Base-by-base conservation (phyloP, 805 yeast genomes). In the Suhomyces kilbournensis region DNA sequence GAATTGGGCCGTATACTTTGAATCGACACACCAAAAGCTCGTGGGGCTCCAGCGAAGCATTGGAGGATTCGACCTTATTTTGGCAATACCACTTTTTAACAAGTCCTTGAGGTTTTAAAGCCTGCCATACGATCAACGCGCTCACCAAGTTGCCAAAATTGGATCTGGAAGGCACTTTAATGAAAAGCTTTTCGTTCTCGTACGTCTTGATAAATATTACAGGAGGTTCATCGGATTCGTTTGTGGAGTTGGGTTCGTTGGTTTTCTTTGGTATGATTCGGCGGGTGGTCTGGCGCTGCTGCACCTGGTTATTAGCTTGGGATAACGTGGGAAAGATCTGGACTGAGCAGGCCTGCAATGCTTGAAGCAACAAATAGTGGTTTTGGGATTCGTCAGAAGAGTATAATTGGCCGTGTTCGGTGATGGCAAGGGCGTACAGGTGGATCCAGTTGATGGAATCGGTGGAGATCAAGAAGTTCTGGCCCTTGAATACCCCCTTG, bases 1-100 rank as follows among this genome's bases (percentile, higher is more conserved):
- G 81, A 12, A 81, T 58, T 3, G 89, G 89, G 0, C 89, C 91
- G 66, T 69, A 87, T 1, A 86, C 75, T 62, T 81, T 82, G 60
- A 86, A 82, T 39, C 87, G 76, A 51, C 90, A 84, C 17, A 84
- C 86, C 47, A 86, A 67, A 12, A 86, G 61, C 56, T 69, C 75
- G 58, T 70, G 74, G 5, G 64, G 65, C 43, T 51, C 61, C 22
- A 53, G 56, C 22, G 58, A 44, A 44, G 64, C 58, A n/a, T 55
- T 50, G n/a, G 63, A 59, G 30, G 49, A 54, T 22, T 57, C 56
- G 19, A 71, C 70, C 47, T 66, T 70, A 55, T 74, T 74, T 43
- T 69, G 71, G 51, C 71, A 71, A 55, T 69, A 71, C 83, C 83
- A 79, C 60, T 83, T 83, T 55, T 81, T 77, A 30, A 78, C 79